A percentile compares a stretch with the other conserved stretches of the same genome.
These are phyloP conservation scores for Candida anglica DNA, from an alignment of 805 yeast species.

Conservation along the genomic window DNA sequence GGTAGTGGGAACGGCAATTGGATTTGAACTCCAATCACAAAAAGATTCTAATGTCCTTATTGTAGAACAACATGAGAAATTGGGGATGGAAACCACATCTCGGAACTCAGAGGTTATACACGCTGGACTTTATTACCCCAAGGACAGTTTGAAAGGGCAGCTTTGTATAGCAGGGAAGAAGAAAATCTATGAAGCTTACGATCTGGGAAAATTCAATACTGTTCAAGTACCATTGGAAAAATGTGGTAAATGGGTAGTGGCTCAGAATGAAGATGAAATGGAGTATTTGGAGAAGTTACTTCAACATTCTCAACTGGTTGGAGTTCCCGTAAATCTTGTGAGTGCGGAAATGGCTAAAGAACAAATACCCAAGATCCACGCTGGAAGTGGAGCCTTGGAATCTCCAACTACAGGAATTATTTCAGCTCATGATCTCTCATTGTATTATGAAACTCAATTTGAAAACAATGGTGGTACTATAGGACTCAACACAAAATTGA, in stretches of 20 bases:
- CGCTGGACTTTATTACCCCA: conserved; percentile 83
- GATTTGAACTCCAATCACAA: conserved; percentile 56
- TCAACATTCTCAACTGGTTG: conserved; percentile 45
- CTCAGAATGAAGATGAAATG: conserved; percentile 64
- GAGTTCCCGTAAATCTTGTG: conserved; percentile 57
- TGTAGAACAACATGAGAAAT: conserved; percentile 60
- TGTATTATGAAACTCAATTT: conserved; percentile 49
- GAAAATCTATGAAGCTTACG: conserved; percentile 55
- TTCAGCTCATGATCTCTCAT: conserved; percentile 74
- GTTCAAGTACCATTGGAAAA: conserved; percentile 46
- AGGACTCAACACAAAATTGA: conserved; percentile 59
- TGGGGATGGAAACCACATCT: conserved; percentile 83
- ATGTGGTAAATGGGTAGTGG: conserved; percentile 88
- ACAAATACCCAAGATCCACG: conserved; percentile 66
- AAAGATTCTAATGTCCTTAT: conserved; percentile 51
- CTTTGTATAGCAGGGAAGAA: conserved; percentile 76
- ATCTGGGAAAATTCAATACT: conserved; percentile 17
- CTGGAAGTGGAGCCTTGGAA: conserved; percentile 55
- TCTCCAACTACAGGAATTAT: conserved; percentile 86
- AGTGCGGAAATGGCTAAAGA: conserved; percentile 38
- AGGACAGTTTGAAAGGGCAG: conserved; percentile 58
- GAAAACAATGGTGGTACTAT: conserved; percentile 61
- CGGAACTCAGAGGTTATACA: conserved; percentile 91
- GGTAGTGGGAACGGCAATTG: conserved; percentile 78
- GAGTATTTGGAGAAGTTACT: conserved; percentile 55